Base-by-base conservation (phyloP, 2,329 filamentous ascomycete species). In the Sordariomycetes sp. region DNA sequence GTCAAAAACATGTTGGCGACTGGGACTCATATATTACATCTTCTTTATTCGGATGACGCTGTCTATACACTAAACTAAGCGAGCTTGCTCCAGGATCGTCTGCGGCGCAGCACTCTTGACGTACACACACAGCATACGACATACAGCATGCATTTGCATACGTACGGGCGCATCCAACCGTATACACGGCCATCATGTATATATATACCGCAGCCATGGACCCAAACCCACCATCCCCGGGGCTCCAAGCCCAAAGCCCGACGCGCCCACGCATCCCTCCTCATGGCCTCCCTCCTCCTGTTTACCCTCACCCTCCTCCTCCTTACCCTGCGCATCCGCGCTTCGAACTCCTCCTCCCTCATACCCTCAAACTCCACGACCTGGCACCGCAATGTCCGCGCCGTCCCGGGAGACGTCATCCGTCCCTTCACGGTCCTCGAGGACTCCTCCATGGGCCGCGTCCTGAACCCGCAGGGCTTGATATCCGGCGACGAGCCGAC, bases 341-440 rank as follows among this genome's bases (percentile, higher is more conserved):
- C 24, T 7, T 3, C 17, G 28, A 51, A 35, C 20, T 25, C 13
- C 55, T 39, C 22, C 39, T 36, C 39, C 42, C 10, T 13, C 50
- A 22, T 52, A n/a, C 50, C 52, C 6, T 42, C 50, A 10, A 39
- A 57, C 45, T 24, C 50, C 10, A 34, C n/a, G 56, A 54, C 36
- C 52, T 58, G 56, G 56, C 56, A 58, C 56, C 56, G 56, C 52
- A 54, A 58, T 50, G 56, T 58, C 5, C 51, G 56, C 13, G 56
- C 56, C 15, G 10, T 52, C 17, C n/a, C 15, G 1, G 45, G 28
- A n/a, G 36, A 51, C 17, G 24, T 55, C 45, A 32, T 58, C 12
- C 50, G 20, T 1, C 55, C 55, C 50, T 28, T 42, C n/a, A 35
- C 55, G 10, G 55, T 57, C 42, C 55, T 57, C 20, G 55, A 57